Conservation (phyloP, 2,329 filamentous ascomycete species). For the Diaporthe aspalathi region DNA sequence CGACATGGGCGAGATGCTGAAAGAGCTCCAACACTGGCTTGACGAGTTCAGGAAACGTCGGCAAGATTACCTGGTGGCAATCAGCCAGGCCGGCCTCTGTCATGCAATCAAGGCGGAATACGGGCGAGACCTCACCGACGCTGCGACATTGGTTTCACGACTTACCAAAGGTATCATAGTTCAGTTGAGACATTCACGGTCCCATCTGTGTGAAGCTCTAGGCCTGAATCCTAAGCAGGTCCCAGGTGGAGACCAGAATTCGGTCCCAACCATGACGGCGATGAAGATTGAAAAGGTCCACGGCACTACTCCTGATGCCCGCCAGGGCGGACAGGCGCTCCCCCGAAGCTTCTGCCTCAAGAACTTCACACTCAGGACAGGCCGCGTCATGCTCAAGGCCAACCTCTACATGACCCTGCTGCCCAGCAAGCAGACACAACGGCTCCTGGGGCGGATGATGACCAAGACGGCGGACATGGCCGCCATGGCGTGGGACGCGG, state of each 20-base stretch:
- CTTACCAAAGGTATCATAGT: neutral
- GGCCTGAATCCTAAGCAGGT: constrained; percentile 5
- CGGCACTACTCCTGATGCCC: neutral
- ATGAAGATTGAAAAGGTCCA: neutral
- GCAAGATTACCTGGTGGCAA: neutral
- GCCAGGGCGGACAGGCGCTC: neutral
- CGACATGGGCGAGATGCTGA: neutral
- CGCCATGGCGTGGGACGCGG: neutral
- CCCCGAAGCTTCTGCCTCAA: neutral
- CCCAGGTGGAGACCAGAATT: neutral
- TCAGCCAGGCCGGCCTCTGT: neutral
- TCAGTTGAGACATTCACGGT: neutral
- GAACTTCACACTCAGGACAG: neutral
- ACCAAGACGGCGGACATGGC: neutral
- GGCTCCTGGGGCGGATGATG: neutral
- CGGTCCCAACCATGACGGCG: neutral
- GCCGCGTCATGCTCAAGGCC: constrained; percentile 1
- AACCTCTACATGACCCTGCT: neutral
- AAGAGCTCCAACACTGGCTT: neutral
- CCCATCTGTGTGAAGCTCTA: neutral
- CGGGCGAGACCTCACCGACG: neutral
- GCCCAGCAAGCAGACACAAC: neutral
- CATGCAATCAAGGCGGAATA: too few species aligned
- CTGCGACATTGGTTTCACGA: neutral
- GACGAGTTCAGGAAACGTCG: neutral